Percentiles rank a stretch among this genome's conserved stretches.
Conservation (phyloP, 1,139 yeast species). For the Suhomyces wounanorum region DNA sequence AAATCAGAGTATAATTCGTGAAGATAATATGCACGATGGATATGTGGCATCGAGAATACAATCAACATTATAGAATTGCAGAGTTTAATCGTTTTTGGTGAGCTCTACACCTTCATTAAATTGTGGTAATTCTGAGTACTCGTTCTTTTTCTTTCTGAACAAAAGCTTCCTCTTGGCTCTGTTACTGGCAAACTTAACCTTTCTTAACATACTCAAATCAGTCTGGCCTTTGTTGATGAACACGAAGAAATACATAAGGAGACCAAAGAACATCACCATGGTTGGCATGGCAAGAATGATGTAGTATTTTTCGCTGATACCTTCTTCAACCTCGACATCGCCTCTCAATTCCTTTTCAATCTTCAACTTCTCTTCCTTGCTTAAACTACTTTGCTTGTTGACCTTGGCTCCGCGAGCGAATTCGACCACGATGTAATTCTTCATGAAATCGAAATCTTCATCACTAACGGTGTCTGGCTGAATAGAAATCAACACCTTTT, state of each 20-base stretch:
- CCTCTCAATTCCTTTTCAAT: conserved; percentile 25
- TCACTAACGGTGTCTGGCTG: conserved; percentile 71
- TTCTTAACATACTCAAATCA: conserved; percentile 53
- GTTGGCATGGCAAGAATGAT: conserved; percentile 73
- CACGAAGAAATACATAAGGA: conserved; percentile 66
- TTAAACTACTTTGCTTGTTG: conserved; percentile 57
- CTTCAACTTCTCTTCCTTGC: conserved; percentile 40
- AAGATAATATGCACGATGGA: not conserved
- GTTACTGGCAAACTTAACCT: conserved; percentile 50
- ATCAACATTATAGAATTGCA: too few relatives aligned
- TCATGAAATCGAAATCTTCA: conserved; percentile 59
- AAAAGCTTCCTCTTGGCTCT: conserved; percentile 38
- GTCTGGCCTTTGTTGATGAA: conserved; percentile 46
- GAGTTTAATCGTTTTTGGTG: conserved; percentile 16
- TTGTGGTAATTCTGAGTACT: conserved; percentile 32
- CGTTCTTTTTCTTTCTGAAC: conserved; percentile 21
- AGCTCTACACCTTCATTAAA: conserved; percentile 22
- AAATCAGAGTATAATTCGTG: not conserved
- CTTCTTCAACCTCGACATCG: conserved; percentile 57
- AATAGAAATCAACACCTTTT: conserved; percentile 57
- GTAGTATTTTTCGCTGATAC: conserved; percentile 65
- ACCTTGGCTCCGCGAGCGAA: conserved; percentile 62
- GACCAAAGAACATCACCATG: conserved; percentile 58
- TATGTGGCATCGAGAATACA: not conserved
- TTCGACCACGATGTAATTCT: conserved; percentile 56